Evolutionary conservation across 352 stramenopile genomes (phyloP), one percentile per base, ranked within the genome.

Genomic region (Blastocystis sp.): DNA sequence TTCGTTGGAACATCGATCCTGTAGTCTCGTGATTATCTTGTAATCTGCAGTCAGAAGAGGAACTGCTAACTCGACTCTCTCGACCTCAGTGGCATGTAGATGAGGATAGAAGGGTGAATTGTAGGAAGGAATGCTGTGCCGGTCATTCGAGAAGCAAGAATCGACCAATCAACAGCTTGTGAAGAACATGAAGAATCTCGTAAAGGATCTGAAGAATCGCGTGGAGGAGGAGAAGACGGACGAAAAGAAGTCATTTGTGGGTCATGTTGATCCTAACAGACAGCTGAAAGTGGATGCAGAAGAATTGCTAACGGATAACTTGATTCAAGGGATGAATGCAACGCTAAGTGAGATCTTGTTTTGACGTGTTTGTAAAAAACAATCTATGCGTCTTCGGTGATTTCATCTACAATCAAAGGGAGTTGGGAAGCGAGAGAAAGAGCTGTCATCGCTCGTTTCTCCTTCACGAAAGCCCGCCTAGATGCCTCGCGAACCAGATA

Each of bases 331-430:
- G 50, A 63, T 80, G 70, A 80, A 80, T 23, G 70, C 70, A 3
- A 80, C 70, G 55, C 45, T 80, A 26, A 54, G 70, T 80, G 70
- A 80, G 70, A 80, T 80, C 26, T 47, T 80, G 34, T 80, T 80
- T 47, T 80, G 41, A 34, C 45, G 45, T 62, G 70, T 64, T 64
- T 80, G 70, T 80, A 61, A 59, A 13, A 59, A 13, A 2, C 50
- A 13, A 59, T 59, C 20, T n/a, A 59, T n/a, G 13, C 50, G 11
- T 59, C 50, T 59, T 59, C 50, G 0, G 11, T n/a, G 13, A n/a
- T 2, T 2, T 59, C 50, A 20, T 80, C 70, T n/a, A 80, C 20
- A 8, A 63, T 43, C 9, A 41, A 4, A 9, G 41, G 41, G 18
- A 80, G 7, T 29, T 64, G 20, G 2, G 11, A 4, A 39, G 64